These are phyloP conservation scores for Bryoglossum gracile DNA, from an alignment of 495 filamentous ascomycete genomes.

Conservation along the genomic window DNA sequence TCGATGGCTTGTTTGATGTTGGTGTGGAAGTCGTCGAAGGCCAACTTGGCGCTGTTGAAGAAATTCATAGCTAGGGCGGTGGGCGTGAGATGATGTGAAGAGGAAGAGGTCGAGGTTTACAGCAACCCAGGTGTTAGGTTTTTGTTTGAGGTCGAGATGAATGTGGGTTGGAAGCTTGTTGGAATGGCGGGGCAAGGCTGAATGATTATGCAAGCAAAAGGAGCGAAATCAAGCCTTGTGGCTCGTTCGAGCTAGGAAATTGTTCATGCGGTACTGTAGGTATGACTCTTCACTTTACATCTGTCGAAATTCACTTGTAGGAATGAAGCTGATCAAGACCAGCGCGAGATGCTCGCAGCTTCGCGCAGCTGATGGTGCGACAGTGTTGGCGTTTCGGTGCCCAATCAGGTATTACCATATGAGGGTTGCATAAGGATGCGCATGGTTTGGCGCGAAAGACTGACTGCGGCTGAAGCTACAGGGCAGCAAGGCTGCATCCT, in stretches of 20 bases:
- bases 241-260: too few relatives aligned
- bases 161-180: background rate
- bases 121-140: too few relatives aligned
- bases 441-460: too few relatives aligned
- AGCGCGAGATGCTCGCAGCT: too few relatives aligned
- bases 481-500: too few relatives aligned
- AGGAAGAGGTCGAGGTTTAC: too few relatives aligned
- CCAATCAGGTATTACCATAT: background rate
- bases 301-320: background rate
- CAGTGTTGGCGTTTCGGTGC: background rate
- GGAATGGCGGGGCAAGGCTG: constrained; percentile 1
- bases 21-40: background rate
- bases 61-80: too few relatives aligned
- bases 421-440: too few relatives aligned
- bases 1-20: constrained; percentile 10
- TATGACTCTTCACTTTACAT: too few relatives aligned
- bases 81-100: too few relatives aligned
- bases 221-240: background rate
- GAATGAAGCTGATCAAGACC: background rate
- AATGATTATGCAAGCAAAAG: background rate
- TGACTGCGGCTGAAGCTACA: too few relatives aligned
- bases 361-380: background rate
- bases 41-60: constrained; percentile 10
- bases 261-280: too few relatives aligned
- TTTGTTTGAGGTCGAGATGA: background rate